These are phyloP conservation scores for Solanum rostratum DNA, from an alignment of 257 asterid species.

Conservation along the genomic window DNA sequence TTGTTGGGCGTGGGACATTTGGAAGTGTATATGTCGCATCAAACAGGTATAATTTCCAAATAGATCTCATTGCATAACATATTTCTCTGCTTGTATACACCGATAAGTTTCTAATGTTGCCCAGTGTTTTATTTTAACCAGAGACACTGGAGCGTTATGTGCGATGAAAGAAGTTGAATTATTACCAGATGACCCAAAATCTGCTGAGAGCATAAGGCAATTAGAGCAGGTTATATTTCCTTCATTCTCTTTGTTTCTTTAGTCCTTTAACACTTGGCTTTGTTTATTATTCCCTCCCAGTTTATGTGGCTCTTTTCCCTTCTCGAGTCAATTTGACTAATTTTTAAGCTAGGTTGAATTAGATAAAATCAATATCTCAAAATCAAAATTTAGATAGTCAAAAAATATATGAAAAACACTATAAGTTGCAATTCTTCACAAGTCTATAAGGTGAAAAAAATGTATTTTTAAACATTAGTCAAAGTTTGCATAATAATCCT, in stretches of 20 bases:
- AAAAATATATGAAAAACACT: background rate
- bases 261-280: background rate
- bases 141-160: constrained; percentile 91
- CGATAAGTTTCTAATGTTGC: background rate
- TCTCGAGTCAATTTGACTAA: background rate
- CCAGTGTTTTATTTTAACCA: constrained; percentile 6
- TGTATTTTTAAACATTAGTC: background rate
- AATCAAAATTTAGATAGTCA: background rate
- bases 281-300: background rate
- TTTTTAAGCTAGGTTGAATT: too few species aligned
- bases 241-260: background rate
- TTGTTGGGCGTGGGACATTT: constrained; percentile 86
- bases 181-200: constrained; percentile 69
- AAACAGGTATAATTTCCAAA: constrained; percentile 40
- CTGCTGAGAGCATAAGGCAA: constrained; percentile 73
- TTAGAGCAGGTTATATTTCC: constrained; percentile 55
- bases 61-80: background rate
- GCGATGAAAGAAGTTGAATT: constrained; percentile 96
- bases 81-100: background rate
- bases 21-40: constrained; percentile 88
- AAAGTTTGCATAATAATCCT: background rate
- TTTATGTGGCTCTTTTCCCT: background rate
- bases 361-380: too few species aligned
- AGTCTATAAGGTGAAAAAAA: background rate
- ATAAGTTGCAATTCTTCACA: background rate